Evolutionary conservation across 2,329 filamentous ascomycete species (phyloP).

Genomic region (Hansfordia pulvinata): DNA sequence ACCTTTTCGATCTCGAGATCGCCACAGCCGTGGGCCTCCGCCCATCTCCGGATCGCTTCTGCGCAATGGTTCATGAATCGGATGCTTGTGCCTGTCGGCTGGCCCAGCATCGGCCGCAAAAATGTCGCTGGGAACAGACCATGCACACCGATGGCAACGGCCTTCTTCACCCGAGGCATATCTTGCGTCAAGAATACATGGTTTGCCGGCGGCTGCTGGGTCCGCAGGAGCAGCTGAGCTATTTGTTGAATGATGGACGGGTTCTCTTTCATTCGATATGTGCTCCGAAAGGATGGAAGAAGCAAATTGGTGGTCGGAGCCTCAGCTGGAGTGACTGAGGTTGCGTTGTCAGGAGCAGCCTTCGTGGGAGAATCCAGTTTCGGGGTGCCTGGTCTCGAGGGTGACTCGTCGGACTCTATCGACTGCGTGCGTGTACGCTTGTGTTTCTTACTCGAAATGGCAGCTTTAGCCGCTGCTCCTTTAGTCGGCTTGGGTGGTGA

Average conservation of each 20-base stretch:
- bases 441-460: slow-evolving; percentile 19
- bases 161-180: slow-evolving; percentile 63
- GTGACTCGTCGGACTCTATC: slow-evolving; percentile 28
- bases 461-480: background rate
- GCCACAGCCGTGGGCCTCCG: slow-evolving; percentile 55
- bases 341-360: slow-evolving; percentile 14
- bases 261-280: slow-evolving; percentile 52
- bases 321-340: slow-evolving; percentile 21
- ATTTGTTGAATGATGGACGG: slow-evolving; percentile 60
- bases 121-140: slow-evolving; percentile 83
- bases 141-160: slow-evolving; percentile 86
- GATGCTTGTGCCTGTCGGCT: slow-evolving; percentile 89
- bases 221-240: slow-evolving; percentile 39
- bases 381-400: slow-evolving; percentile 20
- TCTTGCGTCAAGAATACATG: slow-evolving; percentile 63
- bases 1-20: slow-evolving; percentile 85
- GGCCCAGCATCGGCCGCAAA: slow-evolving; percentile 80
- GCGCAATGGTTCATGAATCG: slow-evolving; percentile 83
- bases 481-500: slow-evolving; percentile 10
- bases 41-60: slow-evolving; percentile 72
- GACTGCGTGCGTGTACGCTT: slow-evolving; percentile 33
- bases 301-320: slow-evolving; percentile 43
- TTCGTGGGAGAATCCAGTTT: slow-evolving; percentile 16
- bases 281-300: slow-evolving; percentile 54
- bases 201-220: slow-evolving; percentile 41